These are phyloP conservation scores for Cryptosporidium parvum DNA, from an alignment of 169 alveolate genomes.

Conservation along the genomic window DNA sequence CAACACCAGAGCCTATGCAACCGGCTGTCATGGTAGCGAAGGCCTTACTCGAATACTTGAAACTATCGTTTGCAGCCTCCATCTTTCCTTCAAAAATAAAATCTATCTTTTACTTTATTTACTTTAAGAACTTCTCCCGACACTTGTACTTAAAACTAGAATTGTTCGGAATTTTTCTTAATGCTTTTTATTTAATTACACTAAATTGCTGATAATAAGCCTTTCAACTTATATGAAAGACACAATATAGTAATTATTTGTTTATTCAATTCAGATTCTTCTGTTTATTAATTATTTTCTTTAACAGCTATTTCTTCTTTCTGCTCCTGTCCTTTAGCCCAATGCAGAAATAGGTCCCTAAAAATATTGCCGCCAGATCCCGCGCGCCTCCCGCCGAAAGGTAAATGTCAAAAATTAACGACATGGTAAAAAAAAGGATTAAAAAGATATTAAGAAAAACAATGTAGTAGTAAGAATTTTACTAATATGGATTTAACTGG, in stretches of 20 bases:
- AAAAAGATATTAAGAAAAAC: background rate
- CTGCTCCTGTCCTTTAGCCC: background rate
- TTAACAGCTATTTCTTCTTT: background rate
- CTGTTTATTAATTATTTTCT: background rate
- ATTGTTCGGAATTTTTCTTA: no score
- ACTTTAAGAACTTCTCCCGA: background rate
- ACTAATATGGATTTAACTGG: background rate
- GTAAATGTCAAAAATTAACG: background rate
- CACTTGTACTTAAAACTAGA: background rate
- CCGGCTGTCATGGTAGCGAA: conserved; percentile 77
- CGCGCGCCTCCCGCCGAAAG: background rate
- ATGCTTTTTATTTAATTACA: no score
- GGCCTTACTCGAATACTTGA: conserved; percentile 50
- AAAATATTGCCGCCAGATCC: background rate
- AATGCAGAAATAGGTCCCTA: background rate
- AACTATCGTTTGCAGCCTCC: conserved; percentile 48
- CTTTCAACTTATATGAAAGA: no score
- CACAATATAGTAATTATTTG: no score
- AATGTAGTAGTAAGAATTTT: background rate
- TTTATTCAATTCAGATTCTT: no score
- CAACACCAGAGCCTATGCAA: conserved; percentile 68
- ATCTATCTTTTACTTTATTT: background rate
- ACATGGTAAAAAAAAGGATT: background rate
- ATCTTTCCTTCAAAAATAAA: background rate
- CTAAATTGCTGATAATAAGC: background rate